Base-by-base conservation (phyloP, 2,329 filamentous ascomycete species). In the Ceratocystis cubensis region DNA sequence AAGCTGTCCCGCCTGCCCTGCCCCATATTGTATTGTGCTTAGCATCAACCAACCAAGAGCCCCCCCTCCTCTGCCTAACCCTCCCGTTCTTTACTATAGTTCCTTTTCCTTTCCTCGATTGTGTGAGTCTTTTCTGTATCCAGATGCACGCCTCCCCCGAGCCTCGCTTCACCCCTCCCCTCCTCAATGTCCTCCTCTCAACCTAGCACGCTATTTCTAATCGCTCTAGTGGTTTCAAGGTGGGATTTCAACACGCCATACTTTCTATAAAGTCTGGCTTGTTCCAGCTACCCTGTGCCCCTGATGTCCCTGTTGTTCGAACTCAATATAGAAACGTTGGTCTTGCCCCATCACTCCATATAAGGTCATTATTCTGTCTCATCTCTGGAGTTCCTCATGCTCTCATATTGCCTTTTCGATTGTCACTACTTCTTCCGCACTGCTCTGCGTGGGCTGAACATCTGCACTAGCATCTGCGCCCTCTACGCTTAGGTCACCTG, bases 391-490 rank as follows among this genome's bases (percentile, higher is more conserved):
- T 28, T 30, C 80, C 81, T 28, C 79, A 95, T 95, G 89, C 88
- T 88, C 80, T 77, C 82, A 72, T 93, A 90, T 76, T 95, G 81
- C 76, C 80, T 89, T 67, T 87, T 94, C 81, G 88, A 95, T 77
- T 95, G 89, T 73, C 90, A 95, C 75, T 95, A 95, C 78, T 95
- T 96, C 78, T 94, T 89, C 80, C 89, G 89, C 80, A 95, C 87
- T 76, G 88, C 89, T 74, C 79, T 96, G 78, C 89, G 89, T 80
- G 87, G 91, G 74, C 80, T 96, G 72, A 93, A 88, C 74, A 86
- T 96, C 72, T 83, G 85, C 78, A 95, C 89, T 72, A 83, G 79
- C 73, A 84, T 96, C 76, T 90, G 88, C 71, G 86, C 88, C 71
- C 79, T 90, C 65, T 91, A 90, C 79, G 82, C 81, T 76, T 90